Base-by-base conservation (phyloP, 768 basidiomycete species). In the Mycena venus region DNA sequence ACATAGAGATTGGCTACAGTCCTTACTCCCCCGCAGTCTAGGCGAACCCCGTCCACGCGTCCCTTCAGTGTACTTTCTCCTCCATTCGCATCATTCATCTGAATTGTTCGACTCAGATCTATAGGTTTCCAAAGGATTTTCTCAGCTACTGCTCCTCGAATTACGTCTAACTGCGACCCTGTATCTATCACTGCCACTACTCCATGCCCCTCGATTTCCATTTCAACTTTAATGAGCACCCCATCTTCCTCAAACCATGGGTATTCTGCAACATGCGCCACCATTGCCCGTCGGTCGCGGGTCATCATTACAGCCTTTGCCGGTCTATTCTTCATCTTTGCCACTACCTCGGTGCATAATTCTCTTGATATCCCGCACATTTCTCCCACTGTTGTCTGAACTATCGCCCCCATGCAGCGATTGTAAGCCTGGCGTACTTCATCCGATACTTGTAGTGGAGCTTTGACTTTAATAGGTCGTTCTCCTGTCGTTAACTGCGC, bases 181-280 rank as follows among this genome's bases (percentile, higher is more conserved):
- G 40, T 62, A 25, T 62, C 60, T 7, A 62, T 62, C 29, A 62
- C 60, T 1, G 51, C 51, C 12, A 53, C 53, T 0, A 55, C 53
- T 12, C 29, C 5, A 2, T n/a, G 27, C 15, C 61, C 61, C 9
- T 19, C 27, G 12, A 63, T 47, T 8, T 64, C 44, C 62, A 64
- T 64, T 3, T 49, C 47, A 3, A 64, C 25, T 9, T 64, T 64
- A 15, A 64, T 64, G 2, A 64, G 23, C 10, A 64, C 62, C 1
- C 62, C 62, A 6, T 64, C 62, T 32, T 64, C 62, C 12, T 64
- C 47, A 14, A 27, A 64, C 62, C 62, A 64, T 1, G 62, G 62
- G n/a, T 64, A 64, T 23, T 64, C 44, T 10, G 62, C 40, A 2
- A 64, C 62, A 32, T 64, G 62, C 2, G 62, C 62, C 3, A 64